Conservation (phyloP, 176 grass and related monocot species). For the Musa troglodytarum region DNA sequence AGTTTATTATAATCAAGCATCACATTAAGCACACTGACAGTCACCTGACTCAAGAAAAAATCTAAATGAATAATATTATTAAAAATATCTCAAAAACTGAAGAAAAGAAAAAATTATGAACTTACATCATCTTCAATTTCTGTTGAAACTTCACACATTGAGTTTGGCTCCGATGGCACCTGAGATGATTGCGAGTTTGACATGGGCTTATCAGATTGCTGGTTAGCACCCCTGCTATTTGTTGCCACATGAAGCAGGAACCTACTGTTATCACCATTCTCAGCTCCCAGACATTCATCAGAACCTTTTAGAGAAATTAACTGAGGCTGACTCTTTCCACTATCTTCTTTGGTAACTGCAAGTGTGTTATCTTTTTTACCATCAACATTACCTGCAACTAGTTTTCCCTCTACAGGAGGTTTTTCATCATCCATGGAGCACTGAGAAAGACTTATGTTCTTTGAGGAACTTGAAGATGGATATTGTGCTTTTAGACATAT, state of each 20-base stretch:
- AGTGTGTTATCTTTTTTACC: conserved; percentile 5
- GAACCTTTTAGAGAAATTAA: neutral
- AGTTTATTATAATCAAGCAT: neutral
- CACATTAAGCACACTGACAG: neutral
- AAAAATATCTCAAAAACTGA: neutral
- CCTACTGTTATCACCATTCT: conserved; percentile 4
- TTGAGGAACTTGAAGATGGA: neutral
- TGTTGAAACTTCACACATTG: conserved; percentile 27
- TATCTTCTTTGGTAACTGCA: neutral
- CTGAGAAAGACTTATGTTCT: neutral
- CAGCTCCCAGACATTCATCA: conserved; percentile 13
- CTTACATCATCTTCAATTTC: conserved; percentile 51
- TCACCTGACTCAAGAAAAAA: neutral
- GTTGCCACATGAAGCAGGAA: conserved; percentile 12
- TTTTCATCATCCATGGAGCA: conserved; percentile 11
- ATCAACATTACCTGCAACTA: neutral
- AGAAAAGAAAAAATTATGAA: conserved; percentile 21
- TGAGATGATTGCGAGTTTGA: conserved; percentile 12
- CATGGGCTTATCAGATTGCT: conserved; percentile 18
- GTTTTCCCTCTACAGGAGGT: conserved; percentile 7
- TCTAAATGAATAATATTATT: neutral
- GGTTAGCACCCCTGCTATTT: conserved; percentile 15
- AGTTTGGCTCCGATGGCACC: conserved; percentile 21
- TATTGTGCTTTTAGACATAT: neutral
- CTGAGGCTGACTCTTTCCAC: conserved; percentile 7